Evolutionary conservation across 2,329 filamentous ascomycete species (phyloP), one percentile per base, ranked within the genome.

Genomic region (Diplodia seriata): DNA sequence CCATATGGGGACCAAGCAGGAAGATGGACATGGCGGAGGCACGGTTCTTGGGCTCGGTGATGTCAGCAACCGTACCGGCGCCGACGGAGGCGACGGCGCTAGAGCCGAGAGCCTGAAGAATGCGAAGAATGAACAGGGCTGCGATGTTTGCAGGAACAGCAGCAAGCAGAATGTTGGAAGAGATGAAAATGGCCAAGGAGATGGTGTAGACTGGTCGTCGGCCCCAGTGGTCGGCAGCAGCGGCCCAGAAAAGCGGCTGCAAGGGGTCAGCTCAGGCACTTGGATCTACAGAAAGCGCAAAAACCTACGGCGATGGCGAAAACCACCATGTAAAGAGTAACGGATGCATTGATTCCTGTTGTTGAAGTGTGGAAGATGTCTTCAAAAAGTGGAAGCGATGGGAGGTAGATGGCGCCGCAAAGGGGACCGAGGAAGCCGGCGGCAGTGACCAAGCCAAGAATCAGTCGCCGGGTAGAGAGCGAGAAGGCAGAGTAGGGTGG

Each of bases 391-490:
- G 75, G 77, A 31, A 83, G 74, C 23, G 78, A 76, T 0, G 81
- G 81, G 2, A 83, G 71, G 71, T 83, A 83, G 38, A 83, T 78
- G n/a, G 77, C 78, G 36, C 80, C 81, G n/a, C 78, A 78, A 20
- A 83, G 68, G 9, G 81, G 81, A 0, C 78, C 81, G 51, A 83
- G 77, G 71, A 81, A 80, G 3, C 80, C 81, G 1, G 79, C 80
- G 5, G 76, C 70, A 2, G 80, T 82, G 56, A 82, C 78, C 29
- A 82, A 71, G 26, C 68, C 70, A 6, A 83, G 73, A 40, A 82
- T 78, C 62, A 82, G 77, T 18, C 74, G 74, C 64, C 75, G 75
- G 7, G 77, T 75, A 49, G 74, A 73, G 11, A 74, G 70, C 0
- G 78, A 74, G 57, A 82, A 79, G 0, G 78, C 80, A 5, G 80